Base-by-base conservation (phyloP, 805 yeast species). In the Yarrowia alimentaria region DNA sequence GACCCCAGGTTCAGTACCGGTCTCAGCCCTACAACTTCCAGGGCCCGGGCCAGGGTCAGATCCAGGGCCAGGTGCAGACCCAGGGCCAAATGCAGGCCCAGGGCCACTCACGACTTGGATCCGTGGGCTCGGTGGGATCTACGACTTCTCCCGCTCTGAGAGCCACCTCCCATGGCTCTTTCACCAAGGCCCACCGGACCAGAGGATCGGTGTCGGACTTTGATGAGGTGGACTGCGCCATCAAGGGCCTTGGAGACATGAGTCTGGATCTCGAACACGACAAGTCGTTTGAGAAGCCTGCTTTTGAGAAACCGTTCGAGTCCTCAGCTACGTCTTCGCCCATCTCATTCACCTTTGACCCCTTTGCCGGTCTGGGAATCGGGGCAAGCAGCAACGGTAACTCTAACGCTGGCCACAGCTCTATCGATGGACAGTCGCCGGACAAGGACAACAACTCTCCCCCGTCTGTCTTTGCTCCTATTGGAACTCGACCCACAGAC, bases 271-370 rank as follows among this genome's bases (percentile, higher is more conserved):
- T 40, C 11, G 47, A 40, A 24, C 30, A 19, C 10, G 25, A 14
- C 25, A 5, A 19, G 33, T 28, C 33, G 32, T 40, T 40, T 16
- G 47, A 40, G 32, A 38, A 26, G 33, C 11, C 14, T 14, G 18
- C 33, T 7, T 29, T 29, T 29, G 33, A 29, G 24, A 38, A 26
- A 17, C 25, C 47, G 13, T 40, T 28, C 7, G 47, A 26, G 13
- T 26, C 32, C 12, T 28, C 47, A 11, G 47, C 33, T n/a, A 38
- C 45, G 11, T 40, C 47, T 8, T 40, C 47, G 18, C 47, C 47
- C 47, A 40, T 40, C 47, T 40, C 47, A 14, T 40, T 40, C 47
- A 40, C 47, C 33, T 40, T 40, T 19, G 47, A 40, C 33, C 47
- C 47, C 13, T 40, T 40, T 40, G 47, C 47, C 2, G 47, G 47